Percentiles rank a stretch among this genome's conserved stretches.
Conservation (phyloP, 163 green algal genomes). For the Chlamydomonas reinhardtii region DNA sequence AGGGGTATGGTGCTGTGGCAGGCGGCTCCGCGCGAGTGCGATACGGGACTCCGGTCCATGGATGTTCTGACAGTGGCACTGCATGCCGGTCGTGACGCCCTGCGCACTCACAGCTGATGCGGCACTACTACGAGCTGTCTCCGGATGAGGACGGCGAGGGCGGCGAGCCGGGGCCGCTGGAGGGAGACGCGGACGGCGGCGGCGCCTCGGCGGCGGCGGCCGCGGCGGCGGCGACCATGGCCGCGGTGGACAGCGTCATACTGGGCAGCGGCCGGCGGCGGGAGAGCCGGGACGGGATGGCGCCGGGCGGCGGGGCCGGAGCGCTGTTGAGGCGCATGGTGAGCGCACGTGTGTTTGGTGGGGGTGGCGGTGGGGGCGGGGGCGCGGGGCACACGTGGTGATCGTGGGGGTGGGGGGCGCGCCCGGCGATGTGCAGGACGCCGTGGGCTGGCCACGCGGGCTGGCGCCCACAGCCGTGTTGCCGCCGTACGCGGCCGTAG, state of each 20-base stretch:
- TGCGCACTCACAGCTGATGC: slow-evolving; percentile 14
- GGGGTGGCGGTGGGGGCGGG: too few species aligned
- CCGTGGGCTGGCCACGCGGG: too few species aligned
- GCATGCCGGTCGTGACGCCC: too few species aligned
- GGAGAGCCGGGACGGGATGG: slow-evolving; percentile 7
- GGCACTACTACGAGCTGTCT: slow-evolving; percentile 35
- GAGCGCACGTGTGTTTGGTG: neutral
- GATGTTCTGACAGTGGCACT: too few species aligned
- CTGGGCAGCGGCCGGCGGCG: neutral
- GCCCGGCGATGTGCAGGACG: too few species aligned
- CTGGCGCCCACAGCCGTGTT: too few species aligned
- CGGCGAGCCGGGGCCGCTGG: neutral
- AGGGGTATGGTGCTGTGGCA: neutral
- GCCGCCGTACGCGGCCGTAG: too few species aligned
- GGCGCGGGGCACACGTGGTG: too few species aligned
- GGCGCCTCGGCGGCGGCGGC: neutral
- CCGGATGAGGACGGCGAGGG: slow-evolving; percentile 12
- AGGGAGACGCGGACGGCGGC: neutral
- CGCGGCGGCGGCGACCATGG: slow-evolving; percentile 21
- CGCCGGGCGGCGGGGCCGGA: too few species aligned
- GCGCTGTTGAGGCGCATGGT: slow-evolving; percentile 16
- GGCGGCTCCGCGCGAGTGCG: too few species aligned
- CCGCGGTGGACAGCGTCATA: slow-evolving; percentile 23
- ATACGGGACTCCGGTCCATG: too few species aligned
- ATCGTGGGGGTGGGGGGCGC: too few species aligned